These are phyloP conservation scores for Phialemoniopsis sp. DNA, from an alignment of 2,329 filamentous ascomycete genomes.

Conservation along the genomic window DNA sequence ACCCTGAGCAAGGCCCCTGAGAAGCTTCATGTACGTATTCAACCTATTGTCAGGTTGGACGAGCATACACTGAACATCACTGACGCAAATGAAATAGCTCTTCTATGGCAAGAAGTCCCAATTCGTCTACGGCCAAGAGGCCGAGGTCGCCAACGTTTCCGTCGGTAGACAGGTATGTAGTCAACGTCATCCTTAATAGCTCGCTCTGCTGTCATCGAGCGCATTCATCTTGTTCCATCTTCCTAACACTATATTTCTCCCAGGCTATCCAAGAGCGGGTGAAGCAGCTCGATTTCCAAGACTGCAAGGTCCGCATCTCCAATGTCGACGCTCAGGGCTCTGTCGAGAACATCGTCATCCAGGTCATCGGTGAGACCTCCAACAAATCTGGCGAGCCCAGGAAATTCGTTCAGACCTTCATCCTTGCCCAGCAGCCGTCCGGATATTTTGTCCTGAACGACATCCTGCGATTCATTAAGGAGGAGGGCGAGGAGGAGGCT, in stretches of 20 bases:
- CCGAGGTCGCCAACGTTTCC: conserved; percentile 80
- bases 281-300: conserved; percentile 87
- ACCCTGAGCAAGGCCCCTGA: conserved; percentile 92
- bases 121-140: conserved; percentile 88
- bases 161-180: conserved; percentile 77
- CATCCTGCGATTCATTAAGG: conserved; percentile 89
- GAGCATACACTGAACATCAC: no score
- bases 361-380: conserved; percentile 96
- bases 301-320: conserved; percentile 96
- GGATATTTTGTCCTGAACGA: conserved; percentile 99
- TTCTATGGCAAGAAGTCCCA: conserved; percentile 97
- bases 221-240: no score
- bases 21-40: conserved; percentile 70
- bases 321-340: conserved; percentile 97
- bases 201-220: no score
- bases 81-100: no score
- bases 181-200: no score
- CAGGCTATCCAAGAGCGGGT: conserved; percentile 94
- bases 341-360: conserved; percentile 89
- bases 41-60: background rate
- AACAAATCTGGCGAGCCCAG: conserved; percentile 88
- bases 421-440: conserved; percentile 91
- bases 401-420: conserved; percentile 97
- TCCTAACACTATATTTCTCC: no score
- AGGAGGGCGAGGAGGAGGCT: conserved; percentile 73